phyloP scores from a whole-genome alignment of 441 rosid species.

The Biscutella laevigata region DNA sequence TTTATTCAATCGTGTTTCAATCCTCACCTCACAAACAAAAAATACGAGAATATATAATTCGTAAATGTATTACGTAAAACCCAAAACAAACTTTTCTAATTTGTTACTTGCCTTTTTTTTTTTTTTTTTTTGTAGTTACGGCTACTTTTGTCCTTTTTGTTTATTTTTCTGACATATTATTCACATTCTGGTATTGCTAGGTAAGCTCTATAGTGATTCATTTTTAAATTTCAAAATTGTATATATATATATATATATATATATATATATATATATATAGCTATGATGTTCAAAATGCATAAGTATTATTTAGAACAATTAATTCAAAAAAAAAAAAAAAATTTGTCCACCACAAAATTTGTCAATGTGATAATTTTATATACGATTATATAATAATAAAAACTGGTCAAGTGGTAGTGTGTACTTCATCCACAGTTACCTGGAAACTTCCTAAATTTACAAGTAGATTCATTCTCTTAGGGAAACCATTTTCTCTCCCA shows the following conservation, averaged over 20 bases:
- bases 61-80: slow-evolving; percentile 20
- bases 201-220: neutral
- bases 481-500: slow-evolving; percentile 6
- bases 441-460: slow-evolving; percentile 26
- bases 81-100: slow-evolving; percentile 21
- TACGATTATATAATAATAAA: neutral
- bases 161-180: slow-evolving; percentile 24
- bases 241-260: too few species aligned
- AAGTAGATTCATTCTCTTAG: slow-evolving; percentile 26
- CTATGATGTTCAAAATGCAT: neutral
- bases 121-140: slow-evolving; percentile 15
- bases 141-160: slow-evolving; percentile 22
- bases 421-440: slow-evolving; percentile 6
- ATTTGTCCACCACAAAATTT: neutral
- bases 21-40: slow-evolving; percentile 19
- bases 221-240: neutral
- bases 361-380: neutral
- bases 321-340: neutral
- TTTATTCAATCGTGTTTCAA: slow-evolving; percentile 26
- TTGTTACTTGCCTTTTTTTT: slow-evolving; percentile 21
- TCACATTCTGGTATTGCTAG: slow-evolving; percentile 16
- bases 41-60: slow-evolving; percentile 7
- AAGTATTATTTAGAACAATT: neutral
- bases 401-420: slow-evolving; percentile 9
- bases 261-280: too few species aligned